These are phyloP conservation scores for Trypanosoma melophagium DNA, from an alignment of 208 protist genomes.

Conservation along the genomic window DNA sequence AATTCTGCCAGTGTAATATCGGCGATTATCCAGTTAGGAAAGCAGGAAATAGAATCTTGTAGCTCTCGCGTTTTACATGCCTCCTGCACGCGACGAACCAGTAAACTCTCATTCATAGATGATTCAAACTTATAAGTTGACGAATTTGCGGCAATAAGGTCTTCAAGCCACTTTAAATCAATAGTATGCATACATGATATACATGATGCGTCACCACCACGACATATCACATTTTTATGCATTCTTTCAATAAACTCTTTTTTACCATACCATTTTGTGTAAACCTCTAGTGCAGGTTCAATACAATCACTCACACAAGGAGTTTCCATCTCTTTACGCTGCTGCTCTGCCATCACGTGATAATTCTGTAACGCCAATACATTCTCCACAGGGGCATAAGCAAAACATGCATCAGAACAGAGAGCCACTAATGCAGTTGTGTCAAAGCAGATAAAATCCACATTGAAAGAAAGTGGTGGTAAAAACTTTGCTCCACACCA, in stretches of 20 bases:
- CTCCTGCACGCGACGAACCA: neutral
- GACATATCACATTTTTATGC: constrained; percentile 8
- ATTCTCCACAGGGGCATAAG: constrained; percentile 15
- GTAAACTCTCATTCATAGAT: constrained; percentile 1
- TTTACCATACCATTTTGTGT: constrained; percentile 36
- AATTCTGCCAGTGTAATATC: constrained; percentile 74
- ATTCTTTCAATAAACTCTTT: constrained; percentile 22
- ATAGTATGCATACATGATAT: neutral
- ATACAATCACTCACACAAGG: constrained; percentile 37
- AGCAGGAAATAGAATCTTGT: neutral
- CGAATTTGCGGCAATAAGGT: neutral
- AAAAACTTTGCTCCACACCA: constrained; percentile 19
- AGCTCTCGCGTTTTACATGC: neutral
- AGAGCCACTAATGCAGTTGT: constrained; percentile 71
- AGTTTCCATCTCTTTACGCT: constrained; percentile 40
- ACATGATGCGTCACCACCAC: neutral
- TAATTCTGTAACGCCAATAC: constrained; percentile 32
- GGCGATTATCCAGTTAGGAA: constrained; percentile 65
- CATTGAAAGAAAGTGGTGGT: constrained; percentile 10
- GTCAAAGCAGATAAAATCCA: constrained; percentile 59
- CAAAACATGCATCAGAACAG: constrained; percentile 68
- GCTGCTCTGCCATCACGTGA: constrained; percentile 60
- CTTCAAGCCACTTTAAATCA: constrained; percentile 26
- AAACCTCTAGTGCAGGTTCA: constrained; percentile 33
- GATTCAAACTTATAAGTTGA: neutral